Evolutionary conservation across 1,139 yeast species (phyloP).

Genomic region (Hyphopichia wangnamkhiaoensis): DNA sequence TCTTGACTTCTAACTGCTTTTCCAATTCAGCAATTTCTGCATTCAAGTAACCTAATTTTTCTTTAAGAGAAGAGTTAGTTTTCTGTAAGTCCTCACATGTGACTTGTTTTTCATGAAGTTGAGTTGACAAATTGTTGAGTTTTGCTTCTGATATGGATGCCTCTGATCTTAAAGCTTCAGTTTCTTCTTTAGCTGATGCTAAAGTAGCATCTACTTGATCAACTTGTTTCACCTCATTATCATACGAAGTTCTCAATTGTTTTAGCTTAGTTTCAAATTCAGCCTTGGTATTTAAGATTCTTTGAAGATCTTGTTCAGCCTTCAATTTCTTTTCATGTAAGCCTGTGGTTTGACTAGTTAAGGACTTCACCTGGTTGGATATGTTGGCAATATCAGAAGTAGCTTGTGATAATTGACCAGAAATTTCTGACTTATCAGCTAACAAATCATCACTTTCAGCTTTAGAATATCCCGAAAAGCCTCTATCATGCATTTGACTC

Average conservation of each 20-base stretch:
- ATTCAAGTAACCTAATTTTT: slow-evolving; percentile 64
- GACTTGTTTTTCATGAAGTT: slow-evolving; percentile 62
- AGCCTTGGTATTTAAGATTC: slow-evolving; percentile 62
- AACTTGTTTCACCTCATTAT: slow-evolving; percentile 75
- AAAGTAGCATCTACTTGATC: slow-evolving; percentile 66
- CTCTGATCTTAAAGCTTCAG: slow-evolving; percentile 73
- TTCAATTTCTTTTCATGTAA: slow-evolving; percentile 70
- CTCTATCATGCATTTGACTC: slow-evolving; percentile 3
- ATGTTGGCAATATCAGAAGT: slow-evolving; percentile 85
- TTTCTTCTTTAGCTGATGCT: slow-evolving; percentile 62
- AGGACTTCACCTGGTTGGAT: slow-evolving; percentile 79
- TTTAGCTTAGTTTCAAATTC: slow-evolving; percentile 73
- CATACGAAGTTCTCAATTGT: slow-evolving; percentile 69
- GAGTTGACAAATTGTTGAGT: slow-evolving; percentile 68
- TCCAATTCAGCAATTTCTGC: slow-evolving; percentile 65
- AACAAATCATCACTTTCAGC: slow-evolving; percentile 45
- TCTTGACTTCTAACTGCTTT: slow-evolving; percentile 52
- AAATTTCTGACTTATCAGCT: slow-evolving; percentile 56
- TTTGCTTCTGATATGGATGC: slow-evolving; percentile 81
- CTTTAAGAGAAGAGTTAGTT: slow-evolving; percentile 64
- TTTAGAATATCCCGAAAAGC: neutral
- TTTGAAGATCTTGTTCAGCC: slow-evolving; percentile 74
- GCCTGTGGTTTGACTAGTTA: slow-evolving; percentile 71
- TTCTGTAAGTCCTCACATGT: slow-evolving; percentile 66
- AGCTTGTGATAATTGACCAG: slow-evolving; percentile 73